A percentile compares a stretch with the other conserved stretches of the same genome.
Evolutionary conservation across 768 basidiomycete species (phyloP).

Genomic region (Heimioporus sp.): DNA sequence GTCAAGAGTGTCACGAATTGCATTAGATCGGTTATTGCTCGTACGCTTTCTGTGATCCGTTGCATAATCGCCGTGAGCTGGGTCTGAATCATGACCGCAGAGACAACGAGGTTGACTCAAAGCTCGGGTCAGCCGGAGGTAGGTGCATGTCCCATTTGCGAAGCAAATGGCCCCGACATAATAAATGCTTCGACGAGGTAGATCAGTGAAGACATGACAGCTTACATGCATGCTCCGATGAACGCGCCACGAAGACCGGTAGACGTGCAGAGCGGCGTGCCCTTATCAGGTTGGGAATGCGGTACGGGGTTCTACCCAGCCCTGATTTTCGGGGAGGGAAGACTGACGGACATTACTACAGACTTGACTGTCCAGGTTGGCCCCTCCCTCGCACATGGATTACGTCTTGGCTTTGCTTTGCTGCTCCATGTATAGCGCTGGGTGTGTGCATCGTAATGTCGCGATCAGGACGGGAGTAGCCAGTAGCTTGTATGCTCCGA

Average conservation of each 20-base stretch:
- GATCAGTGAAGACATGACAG: conserved; percentile 77
- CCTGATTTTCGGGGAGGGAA: too few relatives aligned
- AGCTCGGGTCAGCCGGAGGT: conserved; percentile 86
- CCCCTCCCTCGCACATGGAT: too few relatives aligned
- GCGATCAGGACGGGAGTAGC: conserved; percentile 22
- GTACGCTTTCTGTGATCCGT: conserved; percentile 80
- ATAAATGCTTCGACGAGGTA: conserved; percentile 86
- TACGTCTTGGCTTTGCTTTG: too few relatives aligned
- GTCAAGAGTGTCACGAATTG: conserved; percentile 59
- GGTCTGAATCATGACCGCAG: conserved; percentile 89
- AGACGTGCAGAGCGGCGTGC: conserved; percentile 55
- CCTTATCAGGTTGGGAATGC: conserved; percentile 60
- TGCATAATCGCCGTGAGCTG: conserved; percentile 90
- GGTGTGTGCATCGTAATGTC: conserved; percentile 57
- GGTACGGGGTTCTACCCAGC: conserved; percentile 77
- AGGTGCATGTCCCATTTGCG: conserved; percentile 75
- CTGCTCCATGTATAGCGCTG: too few relatives aligned
- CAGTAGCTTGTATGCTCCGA: neutral
- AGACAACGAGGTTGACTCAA: conserved; percentile 90
- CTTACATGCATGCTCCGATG: conserved; percentile 83
- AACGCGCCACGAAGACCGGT: conserved; percentile 80
- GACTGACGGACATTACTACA: conserved; percentile 80
- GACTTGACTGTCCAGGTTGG: conserved; percentile 66
- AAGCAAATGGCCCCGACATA: conserved; percentile 89
- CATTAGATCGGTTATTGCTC: conserved; percentile 80